Conservation (phyloP, 2,329 filamentous ascomycete species). For the Chrysosporium queenslandicum region DNA sequence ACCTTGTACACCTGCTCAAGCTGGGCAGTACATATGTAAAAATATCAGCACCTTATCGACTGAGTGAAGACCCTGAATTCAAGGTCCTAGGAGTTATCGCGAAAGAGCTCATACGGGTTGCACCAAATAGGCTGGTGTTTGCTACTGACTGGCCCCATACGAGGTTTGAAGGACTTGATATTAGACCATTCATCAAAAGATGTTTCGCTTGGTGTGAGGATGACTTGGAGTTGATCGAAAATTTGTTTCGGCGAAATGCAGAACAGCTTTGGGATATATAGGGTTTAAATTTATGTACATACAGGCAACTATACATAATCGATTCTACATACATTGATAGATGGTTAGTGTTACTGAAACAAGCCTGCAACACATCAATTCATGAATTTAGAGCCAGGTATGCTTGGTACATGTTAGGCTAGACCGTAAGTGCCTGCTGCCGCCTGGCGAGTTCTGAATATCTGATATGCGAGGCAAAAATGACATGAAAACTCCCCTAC, state of each 20-base stretch:
- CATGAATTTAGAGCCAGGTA: too few relatives aligned
- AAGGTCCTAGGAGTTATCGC: conserved; percentile 42
- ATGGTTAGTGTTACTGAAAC: too few relatives aligned
- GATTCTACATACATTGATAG: too few relatives aligned
- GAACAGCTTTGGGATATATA: conserved; percentile 40
- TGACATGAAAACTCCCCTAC: too few relatives aligned
- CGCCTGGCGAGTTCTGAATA: not conserved
- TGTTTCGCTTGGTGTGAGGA: conserved; percentile 46
- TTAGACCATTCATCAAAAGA: conserved; percentile 45
- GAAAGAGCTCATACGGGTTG: conserved; percentile 40
- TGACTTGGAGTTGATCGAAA: conserved; percentile 37
- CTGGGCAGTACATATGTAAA: conserved; percentile 47
- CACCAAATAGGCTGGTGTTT: conserved; percentile 44
- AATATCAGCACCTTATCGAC: conserved; percentile 49
- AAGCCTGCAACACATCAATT: not conserved
- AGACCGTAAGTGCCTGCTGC: too few relatives aligned
- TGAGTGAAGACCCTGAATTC: conserved; percentile 39
- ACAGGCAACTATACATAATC: not conserved
- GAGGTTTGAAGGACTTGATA: conserved; percentile 48
- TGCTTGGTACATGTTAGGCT: too few relatives aligned
- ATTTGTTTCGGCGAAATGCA: conserved; percentile 48
- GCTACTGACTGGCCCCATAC: conserved; percentile 58
- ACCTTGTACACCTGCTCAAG: conserved; percentile 41
- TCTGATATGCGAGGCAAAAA: not conserved
- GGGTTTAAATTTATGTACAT: not conserved